Base-by-base conservation (phyloP, 2,329 filamentous ascomycete genomes). In the Claviceps monticola region DNA sequence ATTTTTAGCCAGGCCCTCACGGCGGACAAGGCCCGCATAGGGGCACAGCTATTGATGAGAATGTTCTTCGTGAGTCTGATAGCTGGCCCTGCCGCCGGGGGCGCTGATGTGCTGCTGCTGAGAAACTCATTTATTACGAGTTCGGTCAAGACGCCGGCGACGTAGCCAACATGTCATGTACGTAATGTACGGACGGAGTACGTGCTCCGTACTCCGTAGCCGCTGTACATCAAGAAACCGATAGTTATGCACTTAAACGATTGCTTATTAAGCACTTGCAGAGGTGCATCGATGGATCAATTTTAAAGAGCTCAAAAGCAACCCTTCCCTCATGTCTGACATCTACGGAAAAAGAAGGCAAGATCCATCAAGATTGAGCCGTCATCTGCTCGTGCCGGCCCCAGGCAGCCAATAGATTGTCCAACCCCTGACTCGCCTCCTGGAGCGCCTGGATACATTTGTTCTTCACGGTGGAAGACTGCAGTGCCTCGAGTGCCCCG, bases 31-130 rank as follows among this genome's bases (percentile, higher is more conserved):
- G 19, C 3, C 3, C 45, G 11, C 8, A 9, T 55, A 46, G 51
- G 49, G 16, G 19, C n/a, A 19, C 11, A 36, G 8, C 26, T 53
- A 2, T n/a, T 52, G 26, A 14, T 14, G 2, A 51, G 53, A 48
- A 53, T 51, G 51, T 56, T 56, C n/a, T 42, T 56, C 8, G 49
- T 55, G 5, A 56, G 55, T 41, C 37, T 56, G 49, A 46, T 56
- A n/a, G 49, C 53, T 5, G 55, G 55, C 6, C 55, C 55, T 14
- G 55, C 55, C 23, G 53, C 55, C 14, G 53, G 55, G 2, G 50
- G 47, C 14, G 53, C 55, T 9, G 55, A 49, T 21, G 47, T 53
- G 19, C 41, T 56, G 8, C 47, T 53, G 17, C 43, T 56, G 43
- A 37, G 46, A 39, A 46, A 51, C 14, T 46, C 39, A 0, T 37